These are phyloP conservation scores for Meyerozyma athensensis DNA, from an alignment of 1,139 yeast species.

Conservation along the genomic window DNA sequence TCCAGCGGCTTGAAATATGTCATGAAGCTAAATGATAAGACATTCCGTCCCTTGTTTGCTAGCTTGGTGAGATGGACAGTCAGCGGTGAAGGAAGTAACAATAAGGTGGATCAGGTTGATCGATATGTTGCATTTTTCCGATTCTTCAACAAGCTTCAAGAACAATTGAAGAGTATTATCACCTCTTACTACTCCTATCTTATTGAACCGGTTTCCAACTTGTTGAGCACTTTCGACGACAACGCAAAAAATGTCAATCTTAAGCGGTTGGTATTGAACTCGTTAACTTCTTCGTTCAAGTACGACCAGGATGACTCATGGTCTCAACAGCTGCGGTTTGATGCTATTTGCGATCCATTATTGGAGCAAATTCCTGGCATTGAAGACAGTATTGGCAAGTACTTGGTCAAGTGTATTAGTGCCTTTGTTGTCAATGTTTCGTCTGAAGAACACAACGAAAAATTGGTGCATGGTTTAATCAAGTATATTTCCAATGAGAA, in stretches of 20 bases:
- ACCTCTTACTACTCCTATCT: slow-evolving; percentile 86
- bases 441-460: slow-evolving; percentile 75
- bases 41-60: slow-evolving; percentile 89
- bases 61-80: slow-evolving; percentile 91
- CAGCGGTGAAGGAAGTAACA: slow-evolving; percentile 65
- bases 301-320: slow-evolving; percentile 93
- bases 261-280: slow-evolving; percentile 66
- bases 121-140: slow-evolving; percentile 74
- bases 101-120: slow-evolving; percentile 42
- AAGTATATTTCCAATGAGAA: slow-evolving; percentile 33
- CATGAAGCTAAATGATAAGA: slow-evolving; percentile 88
- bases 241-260: slow-evolving; percentile 47
- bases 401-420: slow-evolving; percentile 74
- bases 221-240: slow-evolving; percentile 46
- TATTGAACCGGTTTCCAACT: slow-evolving; percentile 60
- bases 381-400: slow-evolving; percentile 68
- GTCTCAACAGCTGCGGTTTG: slow-evolving; percentile 85
- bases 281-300: slow-evolving; percentile 74
- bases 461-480: slow-evolving; percentile 36
- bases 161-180: slow-evolving; percentile 76
- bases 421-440: slow-evolving; percentile 70
- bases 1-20: slow-evolving; percentile 72
- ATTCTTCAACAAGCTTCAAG: slow-evolving; percentile 81
- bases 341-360: slow-evolving; percentile 57
- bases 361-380: slow-evolving; percentile 61